Evolutionary conservation across 2,329 filamentous ascomycete species (phyloP), one percentile per base, ranked within the genome.

Genomic region (Gnomoniopsis smithogilvyi): DNA sequence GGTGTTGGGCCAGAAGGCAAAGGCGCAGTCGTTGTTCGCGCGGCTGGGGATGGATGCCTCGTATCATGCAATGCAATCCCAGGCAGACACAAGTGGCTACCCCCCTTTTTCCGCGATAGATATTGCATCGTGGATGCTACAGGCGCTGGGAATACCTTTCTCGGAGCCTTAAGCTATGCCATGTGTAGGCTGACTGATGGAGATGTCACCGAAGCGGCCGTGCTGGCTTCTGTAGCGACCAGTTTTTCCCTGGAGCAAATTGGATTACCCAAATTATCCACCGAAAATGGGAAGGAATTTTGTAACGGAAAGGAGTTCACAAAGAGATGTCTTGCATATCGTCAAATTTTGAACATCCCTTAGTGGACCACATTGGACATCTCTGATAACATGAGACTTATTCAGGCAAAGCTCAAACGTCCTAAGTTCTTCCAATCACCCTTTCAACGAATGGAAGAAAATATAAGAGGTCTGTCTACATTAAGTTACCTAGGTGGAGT

Each of bases 131-230:
- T 74, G 21, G 72, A 75, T 56, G 64, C 71, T 1, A 74, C 73
- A 26, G 71, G 72, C 1, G 72, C 69, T 0, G 72, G 73, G 3
- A 74, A 74, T 56, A 67, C 72, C 0, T 74, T 74, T 47, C 62
- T 74, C 3, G 72, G 72, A 8, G 71, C 68, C 1, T 69, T 69
- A 53, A 62, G 67, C 3, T 57, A 70, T 15, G 67, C 68, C 4
- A 67, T 70, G 30, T 50, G 64, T 22, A 43, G 14, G 26, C 55
- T 62, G 14, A 67, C 64, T 0, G 59, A 64, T 3, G 1, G 38
- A 26, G 62, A 67, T 62, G 26, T 64, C 1, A n/a, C 65, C 1
- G 50, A 68, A 22, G 68, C 71, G 6, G 66, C 66, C n/a, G 67
- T 64, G 43, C 67, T 70, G 49, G 73, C 69, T 1, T 63, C 67